These are phyloP conservation scores for Aspergillus taichungensis DNA, from an alignment of 495 filamentous ascomycete genomes.

Conservation along the genomic window DNA sequence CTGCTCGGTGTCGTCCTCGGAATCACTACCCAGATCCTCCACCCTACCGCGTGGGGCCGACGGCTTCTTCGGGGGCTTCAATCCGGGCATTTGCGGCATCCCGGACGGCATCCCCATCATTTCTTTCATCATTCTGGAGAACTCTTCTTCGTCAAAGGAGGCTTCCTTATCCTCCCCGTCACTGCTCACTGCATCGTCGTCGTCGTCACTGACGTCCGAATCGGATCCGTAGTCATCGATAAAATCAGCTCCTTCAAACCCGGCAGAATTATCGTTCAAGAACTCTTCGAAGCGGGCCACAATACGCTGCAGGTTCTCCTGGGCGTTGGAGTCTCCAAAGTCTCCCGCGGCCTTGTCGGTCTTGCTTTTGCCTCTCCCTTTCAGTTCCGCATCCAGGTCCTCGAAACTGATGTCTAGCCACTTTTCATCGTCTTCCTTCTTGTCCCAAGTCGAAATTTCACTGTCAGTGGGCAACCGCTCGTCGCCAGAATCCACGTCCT, in stretches of 20 bases:
- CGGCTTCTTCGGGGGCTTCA: conserved; percentile 12
- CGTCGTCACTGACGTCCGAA: conserved; percentile 50
- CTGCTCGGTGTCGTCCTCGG: conserved; percentile 55
- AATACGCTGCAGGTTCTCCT: conserved; percentile 80
- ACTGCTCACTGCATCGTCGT: conserved; percentile 44
- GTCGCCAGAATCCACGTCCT: conserved; percentile 57
- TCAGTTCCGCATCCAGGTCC: conserved; percentile 77
- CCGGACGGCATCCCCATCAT: conserved; percentile 91
- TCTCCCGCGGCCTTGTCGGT: conserved; percentile 23
- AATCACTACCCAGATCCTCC: conserved; percentile 39
- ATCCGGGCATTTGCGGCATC: conserved; percentile 44
- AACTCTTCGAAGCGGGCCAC: conserved; percentile 91
- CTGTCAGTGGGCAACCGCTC: conserved; percentile 57
- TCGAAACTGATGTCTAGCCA: conserved; percentile 91
- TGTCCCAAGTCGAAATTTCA: conserved; percentile 64
- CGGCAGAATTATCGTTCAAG: conserved; percentile 76
- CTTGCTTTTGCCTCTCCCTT: conserved; percentile 38
- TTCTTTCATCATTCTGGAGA: conserved; percentile 80
- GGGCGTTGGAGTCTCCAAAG: conserved; percentile 72
- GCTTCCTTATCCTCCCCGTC: conserved; percentile 67
- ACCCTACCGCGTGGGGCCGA: conserved; percentile 25
- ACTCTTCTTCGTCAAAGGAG: conserved; percentile 77
- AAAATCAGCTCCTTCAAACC: conserved; percentile 65
- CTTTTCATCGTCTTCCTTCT: conserved; percentile 66
- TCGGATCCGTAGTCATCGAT: conserved; percentile 55